phyloP scores from a whole-genome alignment of 2,329 filamentous ascomycete species.

The Ophiostoma populinum region DNA sequence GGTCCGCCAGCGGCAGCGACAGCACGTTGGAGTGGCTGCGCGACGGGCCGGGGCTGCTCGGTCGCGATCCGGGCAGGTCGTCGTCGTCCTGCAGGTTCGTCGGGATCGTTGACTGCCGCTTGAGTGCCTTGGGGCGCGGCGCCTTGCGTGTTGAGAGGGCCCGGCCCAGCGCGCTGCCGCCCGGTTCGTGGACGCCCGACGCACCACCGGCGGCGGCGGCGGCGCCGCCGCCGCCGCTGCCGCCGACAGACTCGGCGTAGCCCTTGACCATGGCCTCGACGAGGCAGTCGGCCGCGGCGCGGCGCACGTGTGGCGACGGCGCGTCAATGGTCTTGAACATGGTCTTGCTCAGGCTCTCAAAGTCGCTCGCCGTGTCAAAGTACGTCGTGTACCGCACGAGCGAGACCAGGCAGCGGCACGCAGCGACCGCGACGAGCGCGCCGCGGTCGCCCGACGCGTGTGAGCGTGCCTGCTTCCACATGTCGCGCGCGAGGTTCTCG shows the following conservation, averaged over 20 bases:
- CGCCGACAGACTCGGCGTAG: slow-evolving; percentile 42
- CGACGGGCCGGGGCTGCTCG: slow-evolving; percentile 54
- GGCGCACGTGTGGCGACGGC: slow-evolving; percentile 54
- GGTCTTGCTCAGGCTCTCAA: slow-evolving; percentile 68
- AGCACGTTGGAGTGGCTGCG: slow-evolving; percentile 54
- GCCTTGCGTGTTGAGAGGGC: slow-evolving; percentile 47
- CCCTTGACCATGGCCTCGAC: slow-evolving; percentile 69
- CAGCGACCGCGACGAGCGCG: slow-evolving; percentile 57
- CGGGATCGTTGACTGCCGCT: slow-evolving; percentile 37
- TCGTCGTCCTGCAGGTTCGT: slow-evolving; percentile 49
- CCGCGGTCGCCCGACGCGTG: slow-evolving; percentile 68
- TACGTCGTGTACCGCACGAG: slow-evolving; percentile 57
- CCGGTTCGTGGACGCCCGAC: no score
- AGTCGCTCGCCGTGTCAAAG: slow-evolving; percentile 79
- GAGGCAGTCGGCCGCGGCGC: slow-evolving; percentile 73
- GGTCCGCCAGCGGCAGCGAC: slow-evolving; percentile 56
- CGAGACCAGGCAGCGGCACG: slow-evolving; percentile 62
- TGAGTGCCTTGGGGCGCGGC: slow-evolving; percentile 39
- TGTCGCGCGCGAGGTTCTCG: slow-evolving; percentile 68
- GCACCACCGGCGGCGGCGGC: neutral
- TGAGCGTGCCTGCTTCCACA: slow-evolving; percentile 81
- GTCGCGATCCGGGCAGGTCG: slow-evolving; percentile 38
- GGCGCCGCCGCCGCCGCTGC: slow-evolving; percentile 18
- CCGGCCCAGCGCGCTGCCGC: slow-evolving; percentile 14
- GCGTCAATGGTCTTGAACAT: slow-evolving; percentile 82